Percentiles rank a stretch among this genome's conserved stretches.
These are phyloP conservation scores for Chlorella sorokiniana DNA, from an alignment of 139 green algal species.

Conservation along the genomic window DNA sequence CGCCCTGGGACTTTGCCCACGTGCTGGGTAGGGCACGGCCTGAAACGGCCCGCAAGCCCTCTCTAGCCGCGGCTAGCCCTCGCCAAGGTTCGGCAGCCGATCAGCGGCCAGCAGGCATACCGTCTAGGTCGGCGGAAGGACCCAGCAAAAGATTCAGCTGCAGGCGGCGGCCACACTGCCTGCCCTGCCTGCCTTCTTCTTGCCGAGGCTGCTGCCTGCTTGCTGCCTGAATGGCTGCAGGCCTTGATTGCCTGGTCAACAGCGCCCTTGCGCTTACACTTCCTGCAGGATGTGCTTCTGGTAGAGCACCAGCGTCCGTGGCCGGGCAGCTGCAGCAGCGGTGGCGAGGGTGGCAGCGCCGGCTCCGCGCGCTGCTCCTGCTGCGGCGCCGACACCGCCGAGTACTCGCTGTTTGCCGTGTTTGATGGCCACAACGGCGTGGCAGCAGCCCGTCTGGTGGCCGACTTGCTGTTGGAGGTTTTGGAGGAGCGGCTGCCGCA, in stretches of 20 bases:
- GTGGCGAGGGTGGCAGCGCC: background rate
- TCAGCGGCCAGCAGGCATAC: no score
- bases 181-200: no score
- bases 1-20: no score
- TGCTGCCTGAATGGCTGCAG: background rate
- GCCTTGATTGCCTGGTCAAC: background rate
- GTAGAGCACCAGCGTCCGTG: constrained; percentile 42
- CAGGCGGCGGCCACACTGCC: no score
- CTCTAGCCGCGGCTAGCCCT: no score
- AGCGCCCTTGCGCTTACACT: no score
- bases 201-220: background rate
- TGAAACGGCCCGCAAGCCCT: no score
- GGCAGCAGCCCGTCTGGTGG: constrained; percentile 39
- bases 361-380: constrained; percentile 4
- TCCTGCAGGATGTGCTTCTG: constrained; percentile 39
- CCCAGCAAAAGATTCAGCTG: no score
- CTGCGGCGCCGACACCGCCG: background rate
- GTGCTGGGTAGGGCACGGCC: no score
- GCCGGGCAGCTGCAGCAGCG: constrained; percentile 4
- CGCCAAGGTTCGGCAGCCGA: no score
- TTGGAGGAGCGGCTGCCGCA: constrained; percentile 39
- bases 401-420: constrained; percentile 56
- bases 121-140: no score
- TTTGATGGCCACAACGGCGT: constrained; percentile 74
- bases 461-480: constrained; percentile 6